Evolutionary conservation across 2,329 filamentous ascomycete species (phyloP), one percentile per base, ranked within the genome.

Genomic region (Drechslerella dactyloides): DNA sequence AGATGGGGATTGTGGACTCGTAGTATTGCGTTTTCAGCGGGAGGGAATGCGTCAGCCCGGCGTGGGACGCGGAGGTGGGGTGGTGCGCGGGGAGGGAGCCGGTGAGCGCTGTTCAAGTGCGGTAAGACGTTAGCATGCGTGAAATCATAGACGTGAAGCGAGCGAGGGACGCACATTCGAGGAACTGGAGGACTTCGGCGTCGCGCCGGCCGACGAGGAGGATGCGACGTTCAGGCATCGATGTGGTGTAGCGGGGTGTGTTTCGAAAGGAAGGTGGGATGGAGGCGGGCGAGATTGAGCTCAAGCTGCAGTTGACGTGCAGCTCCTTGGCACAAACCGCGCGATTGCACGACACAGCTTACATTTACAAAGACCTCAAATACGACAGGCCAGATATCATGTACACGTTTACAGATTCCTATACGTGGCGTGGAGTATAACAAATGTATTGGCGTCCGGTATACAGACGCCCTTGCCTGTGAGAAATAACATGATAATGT

Each of bases 21-120:
- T 89, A 89, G 80, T 89, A 89, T 13, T 81, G 76, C 19, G 86
- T 89, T 70, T 82, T 81, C 61, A 89, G 79, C 7, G 79, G 69
- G 33, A 87, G 82, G 48, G 79, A 78, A 75, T 89, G 87, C 15
- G 86, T 86, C 35, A 82, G 83, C 24, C 87, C 87, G 0, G 87
- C 86, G 33, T 87, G 80, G 1, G 82, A 80, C 1, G 80, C 76
- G 6, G 78, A 79, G 2, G 58, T 6, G 15, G 79, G 78, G 24
- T 60, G 59, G 37, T 62, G 60, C 2, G 65, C 44, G 23, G 75
- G 75, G 61, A 76, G 75, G 46, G 74, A 73, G 19, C 75, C 75
- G 37, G 76, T 76, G 23, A 76, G 74, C 27, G 68, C 55, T 58
- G 33, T 46, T 35, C 27, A 46, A 37, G 4, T 10, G 35, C 30